Evolutionary conservation across 805 yeast species (phyloP), one percentile per base, ranked within the genome.

Genomic region (Wickerhamomyces chaumierensis): DNA sequence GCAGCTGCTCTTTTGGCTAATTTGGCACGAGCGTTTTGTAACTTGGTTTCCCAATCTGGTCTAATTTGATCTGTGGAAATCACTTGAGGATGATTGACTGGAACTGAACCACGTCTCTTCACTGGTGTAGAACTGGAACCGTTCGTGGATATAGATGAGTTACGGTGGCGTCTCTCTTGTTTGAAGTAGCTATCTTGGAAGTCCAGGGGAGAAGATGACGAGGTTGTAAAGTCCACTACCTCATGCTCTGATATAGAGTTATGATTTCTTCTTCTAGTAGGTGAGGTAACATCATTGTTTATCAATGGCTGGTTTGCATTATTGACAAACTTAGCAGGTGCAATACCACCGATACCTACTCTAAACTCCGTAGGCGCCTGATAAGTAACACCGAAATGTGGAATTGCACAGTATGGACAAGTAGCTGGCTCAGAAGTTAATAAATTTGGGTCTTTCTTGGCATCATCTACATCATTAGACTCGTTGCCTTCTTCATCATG

Each of bases 331-430:
- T 53, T 55, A 38, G 52, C 60, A 21, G 92, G 83, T 4, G 73
- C 55, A 5, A 60, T 57, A 0, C 81, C 81, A 21, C 65, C 71
- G 3, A 75, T 55, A 1, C 90, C 88, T 2, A 76, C 70, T 42
- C 62, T 57, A 39, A 78, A 62, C 37, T 61, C 62, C 1, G 42
- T 37, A 8, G 80, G 81, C 2, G 90, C 79, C n/a, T 71, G 69
- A 57, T 84, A 90, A 0, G 81, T 76, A 11, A 90, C 80, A 7
- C 95, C 94, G 57, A 88, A 86, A 50, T 82, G 76, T 4, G 83
- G 68, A 62, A 80, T 78, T 2, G 95, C 94, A 63, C 98, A 90
- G 56, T 82, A 90, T 1, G 97, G 97, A 56, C 98, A 90, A 47
- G 73, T 71, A 3, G 95, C 90, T 2, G 90, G 82, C 53, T 88